phyloP scores from a whole-genome alignment of 768 basidiomycete species.

The Coprinopsis cinerea region DNA sequence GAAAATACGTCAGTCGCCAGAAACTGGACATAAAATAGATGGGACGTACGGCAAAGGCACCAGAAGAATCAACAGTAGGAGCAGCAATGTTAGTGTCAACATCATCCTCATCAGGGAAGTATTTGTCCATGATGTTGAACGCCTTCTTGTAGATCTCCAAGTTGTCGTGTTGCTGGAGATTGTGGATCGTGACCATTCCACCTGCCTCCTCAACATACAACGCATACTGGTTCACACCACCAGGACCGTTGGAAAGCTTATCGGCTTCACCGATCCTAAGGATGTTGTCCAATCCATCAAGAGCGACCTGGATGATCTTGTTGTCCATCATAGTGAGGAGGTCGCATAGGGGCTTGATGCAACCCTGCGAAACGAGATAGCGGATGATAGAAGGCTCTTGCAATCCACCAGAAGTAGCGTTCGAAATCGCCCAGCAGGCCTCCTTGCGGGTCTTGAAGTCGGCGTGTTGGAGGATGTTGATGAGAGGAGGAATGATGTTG shows the following conservation, averaged over 20 bases:
- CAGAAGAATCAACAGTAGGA: slow-evolving; percentile 68
- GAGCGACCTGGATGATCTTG: slow-evolving; percentile 98
- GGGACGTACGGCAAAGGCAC: slow-evolving; percentile 64
- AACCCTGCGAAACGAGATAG: slow-evolving; percentile 95
- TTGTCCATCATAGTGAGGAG: slow-evolving; percentile 98
- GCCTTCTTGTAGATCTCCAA: slow-evolving; percentile 99
- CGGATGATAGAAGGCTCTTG: slow-evolving; percentile 97
- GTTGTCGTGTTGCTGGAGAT: slow-evolving; percentile 99
- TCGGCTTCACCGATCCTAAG: slow-evolving; percentile 97
- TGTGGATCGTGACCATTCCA: slow-evolving; percentile 98
- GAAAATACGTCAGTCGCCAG: slow-evolving; percentile 6
- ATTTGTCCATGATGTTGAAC: slow-evolving; percentile 97
- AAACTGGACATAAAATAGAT: slow-evolving; percentile 10
- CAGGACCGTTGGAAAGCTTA: slow-evolving; percentile 74
- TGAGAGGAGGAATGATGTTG: slow-evolving; percentile 95
- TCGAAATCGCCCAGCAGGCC: slow-evolving; percentile 99
- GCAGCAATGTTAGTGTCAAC: slow-evolving; percentile 76
- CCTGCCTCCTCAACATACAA: slow-evolving; percentile 95
- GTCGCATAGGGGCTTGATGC: slow-evolving; percentile 98
- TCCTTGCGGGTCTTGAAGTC: slow-evolving; percentile 99
- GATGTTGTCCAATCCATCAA: slow-evolving; percentile 98
- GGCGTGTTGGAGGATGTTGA: slow-evolving; percentile 95
- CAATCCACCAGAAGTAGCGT: slow-evolving; percentile 95
- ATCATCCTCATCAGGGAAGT: slow-evolving; percentile 98
- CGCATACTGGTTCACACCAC: slow-evolving; percentile 89